Conservation (phyloP, 768 basidiomycete genomes). For the Panaeolus papilionaceus region DNA sequence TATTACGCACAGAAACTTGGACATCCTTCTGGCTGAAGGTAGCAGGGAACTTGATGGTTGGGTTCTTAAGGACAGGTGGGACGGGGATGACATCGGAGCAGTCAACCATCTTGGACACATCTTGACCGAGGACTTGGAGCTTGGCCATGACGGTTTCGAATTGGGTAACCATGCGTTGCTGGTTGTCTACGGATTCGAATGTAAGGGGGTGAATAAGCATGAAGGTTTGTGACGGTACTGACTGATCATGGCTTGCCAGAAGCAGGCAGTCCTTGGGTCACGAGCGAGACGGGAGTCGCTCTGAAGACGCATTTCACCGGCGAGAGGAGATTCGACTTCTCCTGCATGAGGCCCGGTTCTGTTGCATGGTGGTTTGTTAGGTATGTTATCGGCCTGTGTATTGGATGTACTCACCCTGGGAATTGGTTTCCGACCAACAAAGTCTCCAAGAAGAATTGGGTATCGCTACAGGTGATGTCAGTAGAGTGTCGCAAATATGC, state of each 20-base stretch:
- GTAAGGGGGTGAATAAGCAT: slow-evolving; percentile 13
- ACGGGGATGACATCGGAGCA: slow-evolving; percentile 39
- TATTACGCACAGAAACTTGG: not conserved
- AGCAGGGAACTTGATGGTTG: not conserved
- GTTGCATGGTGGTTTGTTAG: not conserved
- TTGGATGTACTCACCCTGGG: slow-evolving; percentile 19
- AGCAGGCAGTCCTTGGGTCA: slow-evolving; percentile 26
- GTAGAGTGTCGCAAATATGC: no score
- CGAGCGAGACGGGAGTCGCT: slow-evolving; percentile 36
- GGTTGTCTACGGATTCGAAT: slow-evolving; percentile 14
- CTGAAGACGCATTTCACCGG: slow-evolving; percentile 46
- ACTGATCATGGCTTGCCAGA: slow-evolving; percentile 25
- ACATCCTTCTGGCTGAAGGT: slow-evolving; percentile 8
- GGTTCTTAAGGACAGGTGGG: not conserved
- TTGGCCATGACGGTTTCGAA: slow-evolving; percentile 42
- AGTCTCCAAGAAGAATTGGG: slow-evolving; percentile 38
- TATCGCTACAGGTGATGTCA: slow-evolving; percentile 22
- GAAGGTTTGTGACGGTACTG: no score
- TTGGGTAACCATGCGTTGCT: slow-evolving; percentile 25
- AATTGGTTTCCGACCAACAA: slow-evolving; percentile 23
- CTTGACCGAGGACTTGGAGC: slow-evolving; percentile 40
- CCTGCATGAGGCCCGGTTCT: slow-evolving; percentile 27
- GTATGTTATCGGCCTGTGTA: not conserved
- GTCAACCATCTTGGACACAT: slow-evolving; percentile 36
- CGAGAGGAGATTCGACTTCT: slow-evolving; percentile 40